Base-by-base conservation (phyloP, 2,329 filamentous ascomycete species). In the Penicillium sp. region DNA sequence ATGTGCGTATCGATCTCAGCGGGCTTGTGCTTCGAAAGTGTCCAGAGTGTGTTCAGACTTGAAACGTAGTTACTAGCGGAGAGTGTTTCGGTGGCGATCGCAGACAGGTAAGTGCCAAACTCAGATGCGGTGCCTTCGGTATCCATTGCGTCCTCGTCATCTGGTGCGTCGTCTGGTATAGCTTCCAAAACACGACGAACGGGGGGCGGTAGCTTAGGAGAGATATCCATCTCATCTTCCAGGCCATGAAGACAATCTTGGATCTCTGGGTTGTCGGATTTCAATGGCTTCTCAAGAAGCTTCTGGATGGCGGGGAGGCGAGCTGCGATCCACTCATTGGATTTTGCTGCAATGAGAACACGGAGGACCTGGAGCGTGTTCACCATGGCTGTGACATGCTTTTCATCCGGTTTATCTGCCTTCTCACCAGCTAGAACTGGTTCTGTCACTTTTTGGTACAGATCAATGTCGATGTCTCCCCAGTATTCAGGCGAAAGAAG, bases 321-420 rank as follows among this genome's bases (percentile, higher is more conserved):
- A 67, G 86, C 86, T 52, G 92, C 77, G 37, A 98, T 88, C 95
- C 95, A 99, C 3, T 96, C 91, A 68, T 96, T 88, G 0, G 90
- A 81, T 74, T 96, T 96, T 61, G 89, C 87, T 66, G 95, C 91
- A 57, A 98, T 81, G 48, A 99, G 87, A 57, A 97, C 90, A 48
- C 93, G 90, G 58, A 99, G 82, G 41, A 98, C 90, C 72, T 98
- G 93, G 14, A 99, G 82, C 1, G 93, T 92, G 72, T 99, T 99
- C 76, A 99, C 86, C 75, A 96, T 93, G 61, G 89, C 88, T 1
- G 90, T 96, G 43, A 90, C 83, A 68, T 93, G 92, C 73, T 91
- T 92, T 41, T 93, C 90, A 61, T 93, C 88, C n/a, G 83, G 84
- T 67, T 90, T 90, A 50, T 91, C 89, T 54, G 90, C 88, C 74